Percentiles rank a stretch among this genome's conserved stretches.
Evolutionary conservation across 2,329 filamentous ascomycete genomes (phyloP).

Genomic region (Penicillium sp.): DNA sequence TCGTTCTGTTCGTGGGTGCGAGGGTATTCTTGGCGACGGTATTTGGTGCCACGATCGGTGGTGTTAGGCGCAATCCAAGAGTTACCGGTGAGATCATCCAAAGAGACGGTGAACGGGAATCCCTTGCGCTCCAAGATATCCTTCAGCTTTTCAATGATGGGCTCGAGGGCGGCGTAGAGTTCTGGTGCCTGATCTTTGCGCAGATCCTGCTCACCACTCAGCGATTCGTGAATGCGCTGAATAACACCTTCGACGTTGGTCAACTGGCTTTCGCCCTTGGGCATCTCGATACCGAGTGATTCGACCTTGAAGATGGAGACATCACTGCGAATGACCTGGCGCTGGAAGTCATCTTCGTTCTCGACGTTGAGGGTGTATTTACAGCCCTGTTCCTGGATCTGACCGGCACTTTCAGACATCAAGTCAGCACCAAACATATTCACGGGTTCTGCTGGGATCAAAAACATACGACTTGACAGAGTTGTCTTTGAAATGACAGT

Average conservation of each 20-base stretch:
- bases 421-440: conserved; percentile 33
- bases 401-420: conserved; percentile 60
- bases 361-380: conserved; percentile 83
- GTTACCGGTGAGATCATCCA: conserved; percentile 93
- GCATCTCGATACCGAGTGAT: conserved; percentile 90
- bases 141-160: conserved; percentile 71
- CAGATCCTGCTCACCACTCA: conserved; percentile 78
- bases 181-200: conserved; percentile 78
- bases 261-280: conserved; percentile 83
- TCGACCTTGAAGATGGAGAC: conserved; percentile 82
- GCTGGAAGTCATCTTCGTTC: conserved; percentile 69
- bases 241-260: conserved; percentile 92
- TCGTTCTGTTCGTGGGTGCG: conserved; percentile 86
- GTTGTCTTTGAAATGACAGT: conserved; percentile 88
- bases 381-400: conserved; percentile 84
- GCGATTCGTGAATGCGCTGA: conserved; percentile 72
- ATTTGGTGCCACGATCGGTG: conserved; percentile 76
- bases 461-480: conserved; percentile 87
- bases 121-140: conserved; percentile 75
- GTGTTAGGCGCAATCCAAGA: conserved; percentile 92
- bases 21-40: conserved; percentile 79
- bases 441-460: background rate
- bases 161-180: conserved; percentile 73
- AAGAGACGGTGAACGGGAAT: conserved; percentile 83
- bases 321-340: conserved; percentile 92